Evolutionary conservation across 495 filamentous ascomycete species (phyloP), one percentile per base, ranked within the genome.

Genomic region (Delitschia confertaspora): DNA sequence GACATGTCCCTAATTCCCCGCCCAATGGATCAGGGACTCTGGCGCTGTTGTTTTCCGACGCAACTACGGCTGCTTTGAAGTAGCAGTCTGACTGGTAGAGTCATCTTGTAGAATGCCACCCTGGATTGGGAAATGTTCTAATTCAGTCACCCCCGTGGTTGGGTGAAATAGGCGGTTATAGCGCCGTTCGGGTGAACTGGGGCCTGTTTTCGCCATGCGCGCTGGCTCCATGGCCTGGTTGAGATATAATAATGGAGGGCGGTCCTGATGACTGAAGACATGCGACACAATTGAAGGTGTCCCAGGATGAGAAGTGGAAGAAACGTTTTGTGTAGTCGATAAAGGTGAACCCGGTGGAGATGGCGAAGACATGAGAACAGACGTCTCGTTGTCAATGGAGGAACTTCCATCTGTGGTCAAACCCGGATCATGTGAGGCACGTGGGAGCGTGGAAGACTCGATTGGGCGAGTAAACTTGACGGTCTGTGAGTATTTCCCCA

Each of bases 131-230:
- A n/a, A n/a, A n/a, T n/a, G n/a, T n/a, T n/a, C n/a, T n/a, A n/a
- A n/a, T n/a, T n/a, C n/a, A n/a, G n/a, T n/a, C n/a, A n/a, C n/a
- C n/a, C n/a, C n/a, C n/a, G n/a, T n/a, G n/a, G n/a, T n/a, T n/a
- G 44, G 37, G 35, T 61, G 58, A 33, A 63, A 60, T 1, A 63
- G 45, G 23, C 39, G 43, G 41, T 57, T 57, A 40, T 63, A 63
- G 4, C 45, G 41, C 6, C 38, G 22, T 39, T 63, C 60, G 3
- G 58, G 53, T 1, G 59, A 49, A 38, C 52, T 58, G 9, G 41
- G 38, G 7, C 31, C 20, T 19, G 24, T 22, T 13, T n/a, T n/a
- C 6, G 0, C 20, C 4, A 31, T 18, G 20, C n/a, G 20, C 7
- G 18, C 2, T 14, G 3, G 7, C 18, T 0, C 9, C 21, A 11